Evolutionary conservation across 2,329 filamentous ascomycete species (phyloP).

Genomic region (Ophiosphaerella narmari): DNA sequence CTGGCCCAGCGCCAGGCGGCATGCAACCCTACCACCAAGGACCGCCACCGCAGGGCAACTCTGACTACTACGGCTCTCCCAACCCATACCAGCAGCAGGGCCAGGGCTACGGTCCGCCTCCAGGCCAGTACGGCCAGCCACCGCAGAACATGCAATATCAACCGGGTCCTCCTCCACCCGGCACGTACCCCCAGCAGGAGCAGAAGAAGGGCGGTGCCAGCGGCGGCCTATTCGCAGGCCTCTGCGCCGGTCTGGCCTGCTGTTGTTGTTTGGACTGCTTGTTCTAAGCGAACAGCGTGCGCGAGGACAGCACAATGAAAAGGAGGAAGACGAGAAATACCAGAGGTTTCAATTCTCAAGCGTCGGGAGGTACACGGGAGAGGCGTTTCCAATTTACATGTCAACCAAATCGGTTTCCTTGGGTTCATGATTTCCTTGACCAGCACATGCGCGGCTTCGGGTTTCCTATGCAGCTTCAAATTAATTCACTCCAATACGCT

Average conservation of each 20-base stretch:
- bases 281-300: constrained; percentile 43
- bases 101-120: constrained; percentile 25
- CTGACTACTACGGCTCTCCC: constrained; percentile 28
- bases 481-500: neutral
- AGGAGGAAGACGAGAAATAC: neutral
- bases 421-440: neutral
- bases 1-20: constrained; percentile 21
- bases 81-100: constrained; percentile 30
- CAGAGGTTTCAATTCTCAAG: neutral
- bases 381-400: neutral
- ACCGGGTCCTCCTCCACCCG: constrained; percentile 32
- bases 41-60: constrained; percentile 16
- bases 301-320: neutral
- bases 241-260: constrained; percentile 54
- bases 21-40: constrained; percentile 24
- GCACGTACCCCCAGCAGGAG: constrained; percentile 40
- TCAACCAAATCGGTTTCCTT: neutral
- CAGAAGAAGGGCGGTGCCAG: constrained; percentile 36
- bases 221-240: constrained; percentile 49
- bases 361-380: neutral
- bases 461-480: neutral
- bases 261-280: constrained; percentile 59
- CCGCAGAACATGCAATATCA: constrained; percentile 30
- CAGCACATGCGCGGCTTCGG: neutral
- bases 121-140: constrained; percentile 26